A percentile compares a stretch with the other conserved stretches of the same genome.
phyloP scores from a whole-genome alignment of 805 yeast genomes.

The Isabelozyma gotoi region DNA sequence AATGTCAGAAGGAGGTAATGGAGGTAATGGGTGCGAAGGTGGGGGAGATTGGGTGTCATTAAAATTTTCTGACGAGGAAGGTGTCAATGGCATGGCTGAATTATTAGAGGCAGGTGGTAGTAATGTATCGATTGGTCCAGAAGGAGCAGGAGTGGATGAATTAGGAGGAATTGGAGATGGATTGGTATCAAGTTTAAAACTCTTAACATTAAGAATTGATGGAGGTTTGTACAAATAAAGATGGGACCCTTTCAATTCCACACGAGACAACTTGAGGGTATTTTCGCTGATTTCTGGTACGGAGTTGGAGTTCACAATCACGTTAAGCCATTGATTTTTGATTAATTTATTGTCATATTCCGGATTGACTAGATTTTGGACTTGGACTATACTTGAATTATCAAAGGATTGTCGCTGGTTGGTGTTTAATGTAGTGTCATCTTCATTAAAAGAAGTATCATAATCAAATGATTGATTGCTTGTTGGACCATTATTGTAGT shows the following conservation, averaged over 20 bases:
- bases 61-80: background rate
- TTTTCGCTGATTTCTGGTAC: conserved; percentile 32
- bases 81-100: background rate
- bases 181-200: conserved; percentile 17
- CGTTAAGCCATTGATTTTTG: conserved; percentile 40
- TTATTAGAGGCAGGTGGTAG: background rate
- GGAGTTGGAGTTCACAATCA: conserved; percentile 30
- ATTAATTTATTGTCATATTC: conserved; percentile 32
- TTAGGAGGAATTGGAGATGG: background rate
- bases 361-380: conserved; percentile 11
- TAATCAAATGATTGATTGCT: conserved; percentile 2
- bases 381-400: conserved; percentile 9
- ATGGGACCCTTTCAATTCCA: conserved; percentile 68
- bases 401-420: conserved; percentile 8
- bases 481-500: background rate
- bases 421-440: background rate
- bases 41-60: background rate
- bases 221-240: conserved; percentile 62
- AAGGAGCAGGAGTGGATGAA: background rate
- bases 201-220: conserved; percentile 40
- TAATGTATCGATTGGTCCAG: background rate
- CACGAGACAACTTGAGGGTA: conserved; percentile 52
- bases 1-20: background rate
- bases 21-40: background rate
- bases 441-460: background rate